These are phyloP conservation scores for Fusarium humuli DNA, from an alignment of 2,329 filamentous ascomycete genomes.

Conservation along the genomic window DNA sequence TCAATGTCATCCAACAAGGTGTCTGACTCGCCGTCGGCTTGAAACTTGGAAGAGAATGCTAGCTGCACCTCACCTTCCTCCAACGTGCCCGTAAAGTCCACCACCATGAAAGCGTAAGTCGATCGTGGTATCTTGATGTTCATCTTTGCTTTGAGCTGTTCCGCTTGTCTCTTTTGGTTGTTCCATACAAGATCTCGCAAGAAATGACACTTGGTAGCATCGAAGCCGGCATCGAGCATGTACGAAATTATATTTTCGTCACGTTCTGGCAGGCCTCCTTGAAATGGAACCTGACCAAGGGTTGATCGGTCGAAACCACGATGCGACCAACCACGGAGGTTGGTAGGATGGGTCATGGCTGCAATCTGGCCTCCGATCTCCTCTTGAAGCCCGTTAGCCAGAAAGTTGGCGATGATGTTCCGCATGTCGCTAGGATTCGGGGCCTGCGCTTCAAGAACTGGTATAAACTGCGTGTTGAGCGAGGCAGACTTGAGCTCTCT, in stretches of 20 bases:
- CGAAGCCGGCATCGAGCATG: slow-evolving; percentile 71
- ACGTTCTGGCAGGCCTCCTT: slow-evolving; percentile 62
- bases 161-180: slow-evolving; percentile 64
- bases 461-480: slow-evolving; percentile 76
- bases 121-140: slow-evolving; percentile 72
- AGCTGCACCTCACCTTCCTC: slow-evolving; percentile 75
- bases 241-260: slow-evolving; percentile 64
- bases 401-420: slow-evolving; percentile 59
- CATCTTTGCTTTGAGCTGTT: slow-evolving; percentile 65
- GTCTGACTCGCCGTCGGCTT: slow-evolving; percentile 64
- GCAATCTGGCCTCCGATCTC: slow-evolving; percentile 65
- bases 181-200: slow-evolving; percentile 61
- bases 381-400: slow-evolving; percentile 61
- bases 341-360: slow-evolving; percentile 61
- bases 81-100: slow-evolving; percentile 72
- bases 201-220: slow-evolving; percentile 59
- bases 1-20: slow-evolving; percentile 67
- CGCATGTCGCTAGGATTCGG: slow-evolving; percentile 59
- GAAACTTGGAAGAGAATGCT: slow-evolving; percentile 74
- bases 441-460: slow-evolving; percentile 72
- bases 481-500: slow-evolving; percentile 57
- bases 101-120: slow-evolving; percentile 73
- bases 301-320: slow-evolving; percentile 56
- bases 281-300: slow-evolving; percentile 55
- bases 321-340: slow-evolving; percentile 66